Evolutionary conservation across 768 basidiomycete genomes (phyloP).

Genomic region (Baorangia bicolor): DNA sequence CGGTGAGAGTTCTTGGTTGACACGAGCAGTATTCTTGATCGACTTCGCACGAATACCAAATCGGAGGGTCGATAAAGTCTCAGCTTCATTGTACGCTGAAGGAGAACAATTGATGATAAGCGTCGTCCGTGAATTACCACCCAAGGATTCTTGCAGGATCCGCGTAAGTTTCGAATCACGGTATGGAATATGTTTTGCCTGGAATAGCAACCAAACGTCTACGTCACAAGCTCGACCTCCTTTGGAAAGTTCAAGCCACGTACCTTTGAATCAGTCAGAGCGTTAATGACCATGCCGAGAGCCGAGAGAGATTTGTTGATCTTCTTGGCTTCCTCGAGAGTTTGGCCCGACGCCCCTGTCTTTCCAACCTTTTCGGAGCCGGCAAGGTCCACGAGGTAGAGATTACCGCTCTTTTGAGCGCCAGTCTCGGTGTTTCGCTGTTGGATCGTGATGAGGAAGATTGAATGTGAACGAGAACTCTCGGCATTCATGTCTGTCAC

Average conservation of each 20-base stretch:
- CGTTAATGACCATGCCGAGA: constrained; percentile 99
- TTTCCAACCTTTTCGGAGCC: constrained; percentile 99
- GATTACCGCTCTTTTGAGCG: constrained; percentile 92
- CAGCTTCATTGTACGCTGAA: constrained; percentile 94
- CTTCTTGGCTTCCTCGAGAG: constrained; percentile 99
- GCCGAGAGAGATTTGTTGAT: constrained; percentile 99
- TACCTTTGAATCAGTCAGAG: constrained; percentile 94
- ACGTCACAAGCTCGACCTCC: constrained; percentile 1
- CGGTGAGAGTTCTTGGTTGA: constrained; percentile 97
- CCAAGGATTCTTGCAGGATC: constrained; percentile 97
- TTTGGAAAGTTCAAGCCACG: constrained; percentile 16
- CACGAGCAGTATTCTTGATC: constrained; percentile 99
- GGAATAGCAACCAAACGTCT: constrained; percentile 4
- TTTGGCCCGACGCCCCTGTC: constrained; percentile 98
- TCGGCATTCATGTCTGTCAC: constrained; percentile 97
- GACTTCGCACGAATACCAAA: constrained; percentile 99
- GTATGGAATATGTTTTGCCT: constrained; percentile 97
- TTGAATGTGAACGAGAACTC: constrained; percentile 97
- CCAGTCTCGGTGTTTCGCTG: constrained; percentile 96
- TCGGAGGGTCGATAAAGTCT: constrained; percentile 94
- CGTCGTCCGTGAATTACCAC: constrained; percentile 92
- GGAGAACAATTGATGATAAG: constrained; percentile 99
- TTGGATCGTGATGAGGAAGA: constrained; percentile 96
- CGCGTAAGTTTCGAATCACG: constrained; percentile 99
- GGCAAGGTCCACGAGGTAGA: constrained; percentile 97